phyloP scores from a whole-genome alignment of 2,329 filamentous ascomycete genomes.

The Ascosphaera apis region DNA sequence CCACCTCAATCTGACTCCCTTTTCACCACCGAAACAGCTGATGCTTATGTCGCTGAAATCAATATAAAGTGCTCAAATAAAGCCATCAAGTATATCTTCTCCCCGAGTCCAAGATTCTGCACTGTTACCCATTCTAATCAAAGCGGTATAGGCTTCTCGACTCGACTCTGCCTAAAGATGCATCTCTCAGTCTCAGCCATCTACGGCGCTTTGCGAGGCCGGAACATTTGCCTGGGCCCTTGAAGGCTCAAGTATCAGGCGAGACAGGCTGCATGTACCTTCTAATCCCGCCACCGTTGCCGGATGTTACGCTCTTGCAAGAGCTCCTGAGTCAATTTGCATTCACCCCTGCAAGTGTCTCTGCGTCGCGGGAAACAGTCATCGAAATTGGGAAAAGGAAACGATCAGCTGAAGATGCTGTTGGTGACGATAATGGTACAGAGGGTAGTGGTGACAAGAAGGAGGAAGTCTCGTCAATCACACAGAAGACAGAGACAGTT shows the following conservation, averaged over 20 bases:
- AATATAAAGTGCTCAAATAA: slow-evolving; percentile 21
- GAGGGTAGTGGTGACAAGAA: too few relatives aligned
- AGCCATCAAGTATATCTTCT: slow-evolving; percentile 17
- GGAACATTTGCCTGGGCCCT: slow-evolving; percentile 12
- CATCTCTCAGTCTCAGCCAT: slow-evolving; percentile 13
- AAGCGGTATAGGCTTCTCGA: slow-evolving; percentile 16
- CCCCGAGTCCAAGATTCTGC: not conserved
- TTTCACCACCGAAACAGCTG: slow-evolving; percentile 11
- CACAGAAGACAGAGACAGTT: not conserved
- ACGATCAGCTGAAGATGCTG: not conserved
- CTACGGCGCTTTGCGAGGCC: slow-evolving; percentile 20
- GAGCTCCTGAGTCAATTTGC: slow-evolving; percentile 16
- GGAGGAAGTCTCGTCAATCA: too few relatives aligned
- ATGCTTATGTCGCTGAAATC: slow-evolving; percentile 22
- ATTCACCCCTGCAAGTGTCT: not conserved
- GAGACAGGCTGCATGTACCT: slow-evolving; percentile 15
- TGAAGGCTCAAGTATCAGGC: slow-evolving; percentile 6
- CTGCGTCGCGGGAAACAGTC: too few relatives aligned
- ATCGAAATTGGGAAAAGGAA: not conserved
- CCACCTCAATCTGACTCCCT: slow-evolving; percentile 2
- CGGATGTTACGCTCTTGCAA: slow-evolving; percentile 13
- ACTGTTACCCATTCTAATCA: not conserved
- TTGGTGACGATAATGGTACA: not conserved
- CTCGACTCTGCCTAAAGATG: slow-evolving; percentile 14
- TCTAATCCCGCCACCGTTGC: slow-evolving; percentile 19